These are phyloP conservation scores for Prunella vulgaris DNA, from an alignment of 257 asterid species.

Conservation along the genomic window DNA sequence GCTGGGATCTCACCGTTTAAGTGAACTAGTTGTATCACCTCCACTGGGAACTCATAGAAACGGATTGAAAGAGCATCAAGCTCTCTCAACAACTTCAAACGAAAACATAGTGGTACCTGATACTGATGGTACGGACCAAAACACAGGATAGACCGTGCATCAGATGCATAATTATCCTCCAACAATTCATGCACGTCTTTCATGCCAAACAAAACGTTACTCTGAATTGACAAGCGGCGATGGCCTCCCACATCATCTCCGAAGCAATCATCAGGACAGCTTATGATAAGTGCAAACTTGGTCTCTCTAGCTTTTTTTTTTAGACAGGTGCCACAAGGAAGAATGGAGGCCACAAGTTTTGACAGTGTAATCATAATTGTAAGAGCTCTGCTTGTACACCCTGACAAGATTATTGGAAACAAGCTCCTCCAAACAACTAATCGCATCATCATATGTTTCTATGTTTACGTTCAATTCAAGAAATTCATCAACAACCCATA, in stretches of 20 bases:
- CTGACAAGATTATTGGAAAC: background rate
- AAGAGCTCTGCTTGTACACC: background rate
- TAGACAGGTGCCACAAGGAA: background rate
- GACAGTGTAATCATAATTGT: background rate
- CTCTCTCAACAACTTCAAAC: background rate
- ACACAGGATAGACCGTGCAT: conserved; percentile 9
- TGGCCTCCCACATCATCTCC: background rate
- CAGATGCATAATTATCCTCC: conserved; percentile 4
- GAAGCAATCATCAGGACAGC: background rate
- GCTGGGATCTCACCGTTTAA: background rate
- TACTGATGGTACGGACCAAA: background rate
- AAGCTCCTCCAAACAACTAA: background rate
- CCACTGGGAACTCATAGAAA: background rate
- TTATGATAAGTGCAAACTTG: too few relatives aligned
- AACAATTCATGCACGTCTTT: background rate
- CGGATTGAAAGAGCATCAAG: background rate
- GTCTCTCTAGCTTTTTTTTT: background rate
- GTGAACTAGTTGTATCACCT: background rate
- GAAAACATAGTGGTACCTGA: background rate
- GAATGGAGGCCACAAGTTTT: background rate
- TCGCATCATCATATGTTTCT: background rate
- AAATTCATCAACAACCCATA: conserved; percentile 16
- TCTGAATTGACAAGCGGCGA: conserved; percentile 7
- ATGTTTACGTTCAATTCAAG: background rate
- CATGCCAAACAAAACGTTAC: background rate